Evolutionary conservation across 1,284 basidiomycete genomes (phyloP), one percentile per base, ranked within the genome.

Genomic region (Pyrrhoderma lamaoense): DNA sequence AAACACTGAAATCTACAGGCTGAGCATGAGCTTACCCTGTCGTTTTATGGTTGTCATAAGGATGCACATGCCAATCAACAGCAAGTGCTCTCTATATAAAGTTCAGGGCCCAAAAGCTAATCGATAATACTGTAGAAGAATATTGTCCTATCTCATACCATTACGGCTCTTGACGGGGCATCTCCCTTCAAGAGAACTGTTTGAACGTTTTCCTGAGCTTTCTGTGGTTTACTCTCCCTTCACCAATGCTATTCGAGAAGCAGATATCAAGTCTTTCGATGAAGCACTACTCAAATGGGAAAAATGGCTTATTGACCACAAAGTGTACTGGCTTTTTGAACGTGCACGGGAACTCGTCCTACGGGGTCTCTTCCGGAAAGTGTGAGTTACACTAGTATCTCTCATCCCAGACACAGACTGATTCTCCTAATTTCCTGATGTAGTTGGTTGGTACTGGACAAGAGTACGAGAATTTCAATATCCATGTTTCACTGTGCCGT

Each of bases 121-220:
- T 5, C n/a, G 34, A 8, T 49, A 47, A 53, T 37, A 53, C 21
- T 42, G 35, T 58, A 84, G 91, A 62, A 82, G 94, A 18, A 94
- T 97, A 56, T 72, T 98, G 45, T 85, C 84, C 7, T 97, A 93
- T 64, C 77, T 98, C 23, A 82, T 98, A 46, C 92, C 94, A 0
- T 74, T 97, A 16, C 85, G 89, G 13, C 81, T 98, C 19, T 72
- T 96, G 22, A 83, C 82, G 53, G 95, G 94, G 1, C 81, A 87
- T 52, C 74, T 96, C 11, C 93, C 94, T 7, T 81, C 86, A 0
- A 60, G 69, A 11, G 71, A 74, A 45, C 75, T 97, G 9, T 70
- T 93, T 53, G 59, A 74, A 27, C 77, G 76, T 5, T 91, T 90
- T 65, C 86, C 87, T 1, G 72, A 78, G 3, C 71, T 96, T n/a